Evolutionary conservation across 2,329 filamentous ascomycete species (phyloP).

Genomic region (Microcera coccophila): DNA sequence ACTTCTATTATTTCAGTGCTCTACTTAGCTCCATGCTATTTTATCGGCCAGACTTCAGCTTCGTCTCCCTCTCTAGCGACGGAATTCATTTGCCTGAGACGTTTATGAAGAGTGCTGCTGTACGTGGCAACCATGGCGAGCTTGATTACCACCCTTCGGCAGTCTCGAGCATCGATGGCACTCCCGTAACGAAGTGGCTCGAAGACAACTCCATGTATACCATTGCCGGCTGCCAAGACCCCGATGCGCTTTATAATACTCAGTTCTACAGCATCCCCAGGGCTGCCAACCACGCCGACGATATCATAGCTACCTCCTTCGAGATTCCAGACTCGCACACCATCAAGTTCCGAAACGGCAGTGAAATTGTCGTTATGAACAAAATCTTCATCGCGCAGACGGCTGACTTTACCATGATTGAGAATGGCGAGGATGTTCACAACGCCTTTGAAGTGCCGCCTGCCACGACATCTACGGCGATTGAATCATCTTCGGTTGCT

Average conservation of each 20-base stretch:
- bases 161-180: constrained; percentile 20
- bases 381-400: constrained; percentile 11
- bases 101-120: constrained; percentile 12
- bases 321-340: constrained; percentile 24
- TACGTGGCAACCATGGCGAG: constrained; percentile 6
- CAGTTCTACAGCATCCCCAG: constrained; percentile 16
- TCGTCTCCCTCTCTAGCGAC: constrained; percentile 17
- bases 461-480: not conserved
- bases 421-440: constrained; percentile 22
- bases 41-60: constrained; percentile 11
- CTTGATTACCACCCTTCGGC: constrained; percentile 21
- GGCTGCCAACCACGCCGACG: constrained; percentile 4
- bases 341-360: constrained; percentile 21
- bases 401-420: constrained; percentile 16
- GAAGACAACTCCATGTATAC: constrained; percentile 19
- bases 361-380: constrained; percentile 10
- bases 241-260: constrained; percentile 23
- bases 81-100: constrained; percentile 16
- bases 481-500: not conserved
- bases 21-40: constrained; percentile 20
- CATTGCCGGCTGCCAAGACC: constrained; percentile 16
- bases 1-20: constrained; percentile 23
- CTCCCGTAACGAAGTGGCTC: constrained; percentile 19
- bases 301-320: constrained; percentile 12
- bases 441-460: constrained; percentile 13